Evolutionary conservation across 768 basidiomycete genomes (phyloP), one percentile per base, ranked within the genome.

Genomic region (Lactarius pseudohatsudake): DNA sequence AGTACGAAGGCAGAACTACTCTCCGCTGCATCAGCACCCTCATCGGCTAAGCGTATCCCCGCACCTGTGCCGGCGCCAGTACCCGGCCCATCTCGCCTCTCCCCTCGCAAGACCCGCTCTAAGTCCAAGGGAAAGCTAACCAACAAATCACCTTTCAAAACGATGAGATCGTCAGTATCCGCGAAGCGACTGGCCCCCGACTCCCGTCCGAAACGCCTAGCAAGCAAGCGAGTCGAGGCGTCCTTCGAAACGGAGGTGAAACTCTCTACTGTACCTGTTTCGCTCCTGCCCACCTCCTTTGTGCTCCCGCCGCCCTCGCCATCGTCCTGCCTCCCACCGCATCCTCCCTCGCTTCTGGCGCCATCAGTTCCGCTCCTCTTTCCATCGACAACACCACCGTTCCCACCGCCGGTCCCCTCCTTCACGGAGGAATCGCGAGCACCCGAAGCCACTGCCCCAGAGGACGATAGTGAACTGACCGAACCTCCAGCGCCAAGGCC

Each of bases 271-370:
- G 72, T 72, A 16, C 59, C 69, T 16, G 59, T 72, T 3, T 72
- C 73, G 1, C 63, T 89, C 38, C 80, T 91, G 28, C 84, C 89
- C 3, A 86, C 84, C 11, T 83, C 88, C 16, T 93, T 93, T 67
- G 86, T 90, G 1, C 82, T 93, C 4, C 91, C 91, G 16, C 90
- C 90, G 2, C 90, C 88, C 2, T 90, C 90, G 9, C 91, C 90
- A 16, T 81, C 82, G 26, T 83, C 90, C 1, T 84, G 87, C 2
- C 74, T 91, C 32, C 87, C 86, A 7, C 81, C 82, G 9, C 68
- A 61, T 0, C 79, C 81, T 43, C 79, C 82, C 22, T 76, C 80
- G 3, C 76, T 79, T 54, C 72, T 80, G 5, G 66, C 73, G 4
- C 66, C 57, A 16, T 61, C 62, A 15, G 40, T 62, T 22, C 62